These are phyloP conservation scores for Zasmidium angulare DNA, from an alignment of 2,329 filamentous ascomycete species.

Conservation along the genomic window DNA sequence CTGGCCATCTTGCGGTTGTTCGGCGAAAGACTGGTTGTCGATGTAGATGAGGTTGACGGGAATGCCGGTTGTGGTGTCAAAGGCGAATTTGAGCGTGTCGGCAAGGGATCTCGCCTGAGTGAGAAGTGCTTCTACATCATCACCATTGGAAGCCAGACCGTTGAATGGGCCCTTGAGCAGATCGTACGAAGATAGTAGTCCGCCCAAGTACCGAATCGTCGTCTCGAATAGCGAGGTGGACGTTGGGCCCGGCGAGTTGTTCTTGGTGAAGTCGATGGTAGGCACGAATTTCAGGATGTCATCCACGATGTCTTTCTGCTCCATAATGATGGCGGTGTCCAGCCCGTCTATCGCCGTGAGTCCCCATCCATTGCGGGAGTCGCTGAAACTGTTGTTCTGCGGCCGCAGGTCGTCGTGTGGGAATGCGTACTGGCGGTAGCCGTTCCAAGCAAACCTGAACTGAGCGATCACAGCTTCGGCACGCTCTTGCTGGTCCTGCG, in stretches of 20 bases:
- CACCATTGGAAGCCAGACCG: conserved; percentile 21
- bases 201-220: conserved; percentile 83
- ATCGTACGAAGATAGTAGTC: conserved; percentile 74
- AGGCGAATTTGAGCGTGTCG: conserved; percentile 72
- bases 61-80: conserved; percentile 72
- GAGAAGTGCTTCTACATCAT: conserved; percentile 61
- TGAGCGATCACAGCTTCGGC: conserved; percentile 64
- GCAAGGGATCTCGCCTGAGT: conserved; percentile 68
- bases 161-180: conserved; percentile 66
- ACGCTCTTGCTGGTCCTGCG: conserved; percentile 32
- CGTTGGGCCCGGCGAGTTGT: conserved; percentile 13
- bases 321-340: conserved; percentile 77
- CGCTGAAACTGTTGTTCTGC: conserved; percentile 61
- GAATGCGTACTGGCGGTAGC: conserved; percentile 43
- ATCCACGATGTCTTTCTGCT: conserved; percentile 64
- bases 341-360: conserved; percentile 79
- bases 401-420: conserved; percentile 64
- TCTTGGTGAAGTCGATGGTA: conserved; percentile 68
- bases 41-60: conserved; percentile 70
- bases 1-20: conserved; percentile 46
- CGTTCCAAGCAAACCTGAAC: conserved; percentile 70
- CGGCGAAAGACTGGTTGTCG: conserved; percentile 32
- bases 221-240: conserved; percentile 78
- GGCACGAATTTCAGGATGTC: conserved; percentile 70
- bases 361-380: conserved; percentile 82